phyloP scores from a whole-genome alignment of 306 rosid genomes.

The Phaseolus lunatus region DNA sequence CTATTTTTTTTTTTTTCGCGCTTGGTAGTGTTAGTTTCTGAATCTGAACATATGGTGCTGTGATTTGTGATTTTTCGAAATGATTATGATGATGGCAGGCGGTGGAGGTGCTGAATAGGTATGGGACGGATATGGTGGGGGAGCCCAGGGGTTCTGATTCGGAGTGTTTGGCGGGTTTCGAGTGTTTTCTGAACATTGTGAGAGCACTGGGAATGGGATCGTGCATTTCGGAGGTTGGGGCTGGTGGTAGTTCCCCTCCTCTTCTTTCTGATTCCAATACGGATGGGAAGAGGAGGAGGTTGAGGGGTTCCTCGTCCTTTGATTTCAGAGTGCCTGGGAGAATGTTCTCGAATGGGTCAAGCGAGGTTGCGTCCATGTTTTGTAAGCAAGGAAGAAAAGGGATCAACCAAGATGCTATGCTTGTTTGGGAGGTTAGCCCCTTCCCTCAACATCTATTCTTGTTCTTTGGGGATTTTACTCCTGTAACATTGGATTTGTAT shows the following conservation, averaged over 20 bases:
- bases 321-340: constrained; percentile 72
- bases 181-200: constrained; percentile 80
- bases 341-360: constrained; percentile 72
- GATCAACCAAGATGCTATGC: constrained; percentile 93
- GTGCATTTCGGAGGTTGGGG: constrained; percentile 58
- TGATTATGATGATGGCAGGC: constrained; percentile 44
- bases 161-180: constrained; percentile 74
- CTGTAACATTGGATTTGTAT: constrained; percentile 7
- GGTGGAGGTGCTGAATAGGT: constrained; percentile 47
- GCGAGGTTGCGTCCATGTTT: constrained; percentile 71
- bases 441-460: background rate
- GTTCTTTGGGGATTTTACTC: constrained; percentile 12
- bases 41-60: constrained; percentile 3
- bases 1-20: too few species aligned
- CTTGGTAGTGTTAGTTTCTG: constrained; percentile 34
- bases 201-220: constrained; percentile 98
- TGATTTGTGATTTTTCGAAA: constrained; percentile 3
- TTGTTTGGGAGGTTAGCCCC: constrained; percentile 90
- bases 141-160: constrained; percentile 63
- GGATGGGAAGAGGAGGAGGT: constrained; percentile 58
- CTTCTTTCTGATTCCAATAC: constrained; percentile 49
- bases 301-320: constrained; percentile 46
- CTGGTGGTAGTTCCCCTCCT: constrained; percentile 46
- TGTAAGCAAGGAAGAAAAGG: constrained; percentile 91
- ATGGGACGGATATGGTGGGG: constrained; percentile 67